Evolutionary conservation across 352 stramenopile species (phyloP), one percentile per base, ranked within the genome.

Genomic region (Pythium aquatile): DNA sequence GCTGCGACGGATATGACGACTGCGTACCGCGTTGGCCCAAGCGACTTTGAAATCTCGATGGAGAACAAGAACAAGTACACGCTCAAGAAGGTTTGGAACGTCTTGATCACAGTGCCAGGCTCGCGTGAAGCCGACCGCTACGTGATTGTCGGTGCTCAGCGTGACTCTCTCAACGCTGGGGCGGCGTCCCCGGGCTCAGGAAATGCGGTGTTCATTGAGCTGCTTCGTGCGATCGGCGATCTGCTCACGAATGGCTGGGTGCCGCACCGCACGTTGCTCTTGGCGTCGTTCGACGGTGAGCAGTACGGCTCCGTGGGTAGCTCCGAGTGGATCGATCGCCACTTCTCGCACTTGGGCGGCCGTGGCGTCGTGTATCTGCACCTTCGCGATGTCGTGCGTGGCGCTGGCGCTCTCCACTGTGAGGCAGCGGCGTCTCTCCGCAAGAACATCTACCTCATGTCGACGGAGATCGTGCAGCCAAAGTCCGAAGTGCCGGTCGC

Each of bases 311-410:
- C 84, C 0, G 83, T 93, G 10, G 86, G 86, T 24, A 92, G 79
- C 47, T 92, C 86, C 2, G 79, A 91, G 63, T 93, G 86, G 86
- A 93, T 94, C 51, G 85, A 94, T 32, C 79, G 79, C 17, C 83
- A 92, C 61, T 78, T 80, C n/a, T 82, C 78, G 44, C 78, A 87
- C 55, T 72, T 88, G 35, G 70, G 72, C 4, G 78, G 80, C 14
- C 83, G 80, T 33, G 85, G 79, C 5, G 75, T 94, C 47, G 78
- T 90, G 48, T 93, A 92, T 44, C 35, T 94, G 30, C 85, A 92
- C 63, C 53, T 94, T 28, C 76, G 79, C 33, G 83, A 91, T 59
- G 81, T 79, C n/a, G 85, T 94, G 30, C 77, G 80, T 29, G 83
- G 85, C 4, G 73, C 81, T 24, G 85, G 85, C 6, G 58, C 81